Evolutionary conservation across 768 basidiomycete species (phyloP), one percentile per base, ranked within the genome.

Genomic region (Coprinellus micaceus): DNA sequence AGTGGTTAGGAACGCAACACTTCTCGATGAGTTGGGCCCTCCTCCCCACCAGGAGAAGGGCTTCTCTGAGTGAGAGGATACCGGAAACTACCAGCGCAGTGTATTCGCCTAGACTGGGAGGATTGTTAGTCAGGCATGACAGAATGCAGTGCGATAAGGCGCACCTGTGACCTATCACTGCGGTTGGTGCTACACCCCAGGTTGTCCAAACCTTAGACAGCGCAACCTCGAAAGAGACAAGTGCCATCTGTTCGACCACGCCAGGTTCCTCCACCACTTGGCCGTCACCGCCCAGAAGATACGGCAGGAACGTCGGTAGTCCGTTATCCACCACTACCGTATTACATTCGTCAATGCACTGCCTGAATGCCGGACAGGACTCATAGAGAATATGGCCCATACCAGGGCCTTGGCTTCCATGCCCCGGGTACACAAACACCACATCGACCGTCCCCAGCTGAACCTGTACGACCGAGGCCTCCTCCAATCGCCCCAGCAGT

Each of bases 401-500:
- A 5, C 82, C 80, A 17, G 73, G 63, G 69, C 85, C 85, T 59
- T 89, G 86, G 29, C 80, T 73, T 37, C 88, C 89, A 64, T 89
- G 86, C 7, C 89, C 89, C 17, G 88, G 84, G 66, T 88, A 89
- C 3, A 89, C 83, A 61, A 90, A 88, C 4, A 82, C 75, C 1
- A 79, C 74, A 3, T 72, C 69, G n/a, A 64, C 59, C 1, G 55
- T 29, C 15, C 68, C 61, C n/a, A 63, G 58, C 22, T 68, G 50
- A 15, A 60, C 64, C 40, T 73, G 66, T 19, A 71, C 64, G 22
- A 74, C 62, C 3, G 69, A 52, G 6, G 80, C 72, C 0, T 59
- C 60, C 4, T 57, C 60, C 7, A 91, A 71, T 47, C 73, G 77
- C 17, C 71, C 66, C 6, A 79, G 55, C 2, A 90, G 71, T 41